Percentiles rank a stretch among this genome's conserved stretches.
These are phyloP conservation scores for Phascolomyces articulosus DNA, from an alignment of 371 early-diverging fungal genomes.

Conservation along the genomic window DNA sequence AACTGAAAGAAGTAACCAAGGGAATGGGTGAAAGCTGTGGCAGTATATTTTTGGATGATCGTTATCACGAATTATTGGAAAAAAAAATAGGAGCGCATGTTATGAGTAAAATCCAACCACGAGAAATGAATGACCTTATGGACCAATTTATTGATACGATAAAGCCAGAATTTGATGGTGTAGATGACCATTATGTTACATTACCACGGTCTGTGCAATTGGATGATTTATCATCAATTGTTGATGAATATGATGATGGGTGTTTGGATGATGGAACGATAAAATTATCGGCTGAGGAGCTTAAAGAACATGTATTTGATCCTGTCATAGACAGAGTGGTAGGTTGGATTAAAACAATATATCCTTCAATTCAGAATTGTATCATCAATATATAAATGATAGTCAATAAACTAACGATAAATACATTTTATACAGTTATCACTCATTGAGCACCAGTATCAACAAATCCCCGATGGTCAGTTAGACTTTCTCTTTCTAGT, in stretches of 20 bases:
- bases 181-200: conserved; percentile 54
- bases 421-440: conserved; percentile 28
- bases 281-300: conserved; percentile 46
- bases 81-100: conserved; percentile 45
- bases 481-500: conserved; percentile 45
- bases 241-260: conserved; percentile 28
- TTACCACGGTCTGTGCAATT: conserved; percentile 49
- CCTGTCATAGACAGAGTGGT: conserved; percentile 56
- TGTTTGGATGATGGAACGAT: conserved; percentile 54
- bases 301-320: conserved; percentile 59
- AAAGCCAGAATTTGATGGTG: conserved; percentile 60
- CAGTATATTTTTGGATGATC: conserved; percentile 56
- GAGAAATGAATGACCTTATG: conserved; percentile 52
- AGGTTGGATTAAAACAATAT: conserved; percentile 12
- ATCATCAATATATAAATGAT: no score
- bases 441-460: conserved; percentile 36
- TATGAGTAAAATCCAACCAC: conserved; percentile 40
- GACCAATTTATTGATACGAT: conserved; percentile 60
- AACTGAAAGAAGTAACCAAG: conserved; percentile 57
- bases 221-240: conserved; percentile 26
- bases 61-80: conserved; percentile 42
- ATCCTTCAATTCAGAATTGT: no score
- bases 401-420: no score
- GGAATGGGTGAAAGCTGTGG: conserved; percentile 69
- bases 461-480: conserved; percentile 23